Conservation (phyloP, 75 land plant species). For the Cupressus sempervirens region DNA sequence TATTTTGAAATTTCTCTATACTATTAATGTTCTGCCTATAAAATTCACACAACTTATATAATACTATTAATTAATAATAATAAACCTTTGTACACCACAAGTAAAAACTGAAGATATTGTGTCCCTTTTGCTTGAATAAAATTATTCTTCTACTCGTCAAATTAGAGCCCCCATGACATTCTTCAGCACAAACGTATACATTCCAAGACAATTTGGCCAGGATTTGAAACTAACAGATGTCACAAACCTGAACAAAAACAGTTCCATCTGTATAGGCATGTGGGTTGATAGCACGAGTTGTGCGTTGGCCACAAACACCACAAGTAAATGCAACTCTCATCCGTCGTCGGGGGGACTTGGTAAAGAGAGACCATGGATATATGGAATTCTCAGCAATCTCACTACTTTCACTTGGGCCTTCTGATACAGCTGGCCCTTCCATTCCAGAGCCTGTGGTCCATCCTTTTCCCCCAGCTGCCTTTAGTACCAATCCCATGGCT, state of each 20-base stretch:
- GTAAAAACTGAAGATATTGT: neutral
- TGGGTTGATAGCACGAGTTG: conserved; percentile 95
- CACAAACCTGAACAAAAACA: conserved; percentile 89
- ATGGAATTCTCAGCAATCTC: conserved; percentile 31
- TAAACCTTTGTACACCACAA: neutral
- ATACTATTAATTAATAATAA: neutral
- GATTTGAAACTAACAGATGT: neutral
- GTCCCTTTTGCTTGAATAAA: neutral
- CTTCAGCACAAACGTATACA: neutral
- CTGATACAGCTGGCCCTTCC: conserved; percentile 78
- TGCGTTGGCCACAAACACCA: conserved; percentile 87
- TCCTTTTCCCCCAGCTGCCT: conserved; percentile 76
- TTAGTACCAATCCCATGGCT: conserved; percentile 90
- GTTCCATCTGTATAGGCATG: conserved; percentile 99
- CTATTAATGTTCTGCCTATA: neutral
- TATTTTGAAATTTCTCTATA: neutral
- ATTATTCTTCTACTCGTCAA: neutral
- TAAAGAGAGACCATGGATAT: conserved; percentile 78
- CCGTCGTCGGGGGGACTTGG: conserved; percentile 85
- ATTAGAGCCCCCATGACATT: neutral
- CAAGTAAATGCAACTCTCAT: conserved; percentile 97
- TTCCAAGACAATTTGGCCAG: neutral
- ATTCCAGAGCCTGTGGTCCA: conserved; percentile 97
- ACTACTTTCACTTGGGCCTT: conserved; percentile 16
- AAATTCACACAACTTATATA: neutral